A percentile compares a stretch with the other conserved stretches of the same genome.
Conservation (phyloP, 2,329 filamentous ascomycete species). For the Diplodia seriata region DNA sequence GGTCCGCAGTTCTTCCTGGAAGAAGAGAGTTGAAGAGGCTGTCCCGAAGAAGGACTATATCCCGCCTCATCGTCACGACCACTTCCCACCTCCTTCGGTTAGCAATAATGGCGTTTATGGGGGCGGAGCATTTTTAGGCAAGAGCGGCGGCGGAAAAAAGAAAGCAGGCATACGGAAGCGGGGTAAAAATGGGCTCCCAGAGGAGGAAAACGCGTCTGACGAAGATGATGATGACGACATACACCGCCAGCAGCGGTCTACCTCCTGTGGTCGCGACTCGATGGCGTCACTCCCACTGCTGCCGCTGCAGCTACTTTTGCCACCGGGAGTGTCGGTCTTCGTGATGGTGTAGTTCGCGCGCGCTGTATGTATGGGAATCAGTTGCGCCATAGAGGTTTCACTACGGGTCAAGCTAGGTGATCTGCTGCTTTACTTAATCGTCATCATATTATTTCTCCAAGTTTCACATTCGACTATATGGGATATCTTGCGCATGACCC, state of each 20-base stretch:
- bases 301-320: not conserved
- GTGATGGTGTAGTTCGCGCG: conserved; percentile 43
- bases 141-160: conserved; percentile 37
- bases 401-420: conserved; percentile 68
- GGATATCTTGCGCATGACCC: not conserved
- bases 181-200: conserved; percentile 48
- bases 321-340: conserved; percentile 46
- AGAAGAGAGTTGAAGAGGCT: conserved; percentile 76
- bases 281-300: conserved; percentile 37
- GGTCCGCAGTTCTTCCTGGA: conserved; percentile 85
- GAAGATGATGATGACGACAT: conserved; percentile 71
- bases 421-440: conserved; percentile 55
- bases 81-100: conserved; percentile 26
- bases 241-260: conserved; percentile 66
- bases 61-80: conserved; percentile 37
- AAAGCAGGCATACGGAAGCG: conserved; percentile 48
- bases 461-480: not conserved
- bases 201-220: conserved; percentile 62
- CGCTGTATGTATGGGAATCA: not conserved
- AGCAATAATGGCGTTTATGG: conserved; percentile 23
- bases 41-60: conserved; percentile 55
- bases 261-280: conserved; percentile 58
- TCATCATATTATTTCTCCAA: conserved; percentile 2
- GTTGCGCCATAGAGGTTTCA: not conserved
- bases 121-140: conserved; percentile 26